phyloP scores from a whole-genome alignment of 1,284 basidiomycete genomes.

The Waitea zeae region DNA sequence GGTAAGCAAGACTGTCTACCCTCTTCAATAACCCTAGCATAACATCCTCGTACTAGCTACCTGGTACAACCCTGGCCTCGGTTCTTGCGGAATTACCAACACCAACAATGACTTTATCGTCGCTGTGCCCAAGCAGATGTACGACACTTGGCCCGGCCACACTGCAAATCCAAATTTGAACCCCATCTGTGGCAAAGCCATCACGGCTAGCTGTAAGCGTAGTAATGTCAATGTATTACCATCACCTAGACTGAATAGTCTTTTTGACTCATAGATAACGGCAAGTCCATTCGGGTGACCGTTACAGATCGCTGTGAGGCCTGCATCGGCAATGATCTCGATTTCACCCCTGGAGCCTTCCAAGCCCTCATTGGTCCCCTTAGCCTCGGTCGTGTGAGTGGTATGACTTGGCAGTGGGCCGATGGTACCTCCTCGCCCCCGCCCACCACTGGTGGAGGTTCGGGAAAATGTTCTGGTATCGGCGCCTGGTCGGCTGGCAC shows the following conservation, averaged over 20 bases:
- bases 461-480: conserved; percentile 30
- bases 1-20: too few relatives aligned
- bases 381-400: not conserved
- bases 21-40: too few relatives aligned
- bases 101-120: conserved; percentile 14
- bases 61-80: conserved; percentile 16
- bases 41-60: too few relatives aligned
- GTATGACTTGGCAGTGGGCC: conserved; percentile 1
- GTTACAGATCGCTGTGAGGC: conserved; percentile 24
- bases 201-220: conserved; percentile 13
- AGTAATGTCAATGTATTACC: too few relatives aligned
- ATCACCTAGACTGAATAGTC: too few relatives aligned
- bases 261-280: too few relatives aligned
- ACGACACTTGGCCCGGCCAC: conserved; percentile 8
- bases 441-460: too few relatives aligned
- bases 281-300: conserved; percentile 17
- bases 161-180: conserved; percentile 8
- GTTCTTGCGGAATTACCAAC: conserved; percentile 19
- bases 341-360: conserved; percentile 24
- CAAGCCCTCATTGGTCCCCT: conserved; percentile 16
- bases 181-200: conserved; percentile 17
- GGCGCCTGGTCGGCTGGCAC: conserved; percentile 28
- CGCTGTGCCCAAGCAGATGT: conserved; percentile 15
- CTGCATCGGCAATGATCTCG: conserved; percentile 21
- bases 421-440: too few relatives aligned